Evolutionary conservation across 768 basidiomycete genomes (phyloP), one percentile per base, ranked within the genome.

Genomic region (Lactifluus pinguis): DNA sequence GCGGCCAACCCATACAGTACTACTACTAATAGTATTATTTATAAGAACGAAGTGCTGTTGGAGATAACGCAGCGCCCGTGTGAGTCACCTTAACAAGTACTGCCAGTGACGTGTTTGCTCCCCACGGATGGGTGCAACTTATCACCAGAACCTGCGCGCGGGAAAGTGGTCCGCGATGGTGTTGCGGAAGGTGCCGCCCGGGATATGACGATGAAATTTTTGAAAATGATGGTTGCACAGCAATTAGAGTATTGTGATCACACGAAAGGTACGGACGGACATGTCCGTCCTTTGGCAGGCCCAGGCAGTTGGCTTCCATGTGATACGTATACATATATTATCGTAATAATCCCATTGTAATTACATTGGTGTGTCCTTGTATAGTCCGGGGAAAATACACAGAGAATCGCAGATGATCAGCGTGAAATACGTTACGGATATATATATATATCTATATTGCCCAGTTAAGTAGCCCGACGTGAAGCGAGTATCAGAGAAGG

Each of bases 341-440:
- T 25, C 14, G 57, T 57, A 58, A 51, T 58, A 58, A 42, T 14
- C 14, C 49, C 57, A 51, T 44, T 51, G 19, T 44, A 41, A 44
- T 51, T 50, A 58, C 49, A 58, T 32, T 39, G 44, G 3, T 58
- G 3, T 58, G 57, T 58, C 49, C 57, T 50, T 47, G 34, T 41
- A 50, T 30, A 49, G 38, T 58, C 57, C 57, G 21, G 25, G 42
- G 51, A 45, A 19, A 49, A 51, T 59, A 45, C 57, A 45, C 21
- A 52, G 50, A 42, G n/a, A 39, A 32, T 49, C 47, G 47, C 45
- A 15, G 45, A 53, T 53, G 52, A 41, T 36, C 41, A 38, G 17
- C 48, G 48, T 57, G 48, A 49, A 41, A 52, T 59, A 58, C 49
- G 41, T 58, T 58, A 59, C 50, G 50, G 57, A 59, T 51, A 58